Conservation (phyloP, 257 asterid genomes). For the Solanum tacnaense region DNA sequence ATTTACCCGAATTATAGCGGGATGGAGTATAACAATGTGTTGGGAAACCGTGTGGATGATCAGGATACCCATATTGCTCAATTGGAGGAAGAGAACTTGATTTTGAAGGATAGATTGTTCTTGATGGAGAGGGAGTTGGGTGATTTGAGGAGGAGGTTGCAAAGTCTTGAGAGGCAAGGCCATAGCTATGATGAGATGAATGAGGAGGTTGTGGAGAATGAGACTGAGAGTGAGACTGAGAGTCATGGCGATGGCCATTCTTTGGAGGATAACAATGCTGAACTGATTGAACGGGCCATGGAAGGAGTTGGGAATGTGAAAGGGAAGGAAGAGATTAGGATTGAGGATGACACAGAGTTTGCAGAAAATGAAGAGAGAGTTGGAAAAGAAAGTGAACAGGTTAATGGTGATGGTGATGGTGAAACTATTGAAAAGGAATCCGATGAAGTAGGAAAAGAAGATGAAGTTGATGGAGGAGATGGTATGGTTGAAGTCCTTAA, state of each 20-base stretch:
- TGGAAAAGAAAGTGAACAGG: neutral
- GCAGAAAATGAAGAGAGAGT: neutral
- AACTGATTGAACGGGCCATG: constrained; percentile 21
- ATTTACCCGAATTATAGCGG: constrained; percentile 43
- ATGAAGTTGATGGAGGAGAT: neutral
- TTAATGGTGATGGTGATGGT: neutral
- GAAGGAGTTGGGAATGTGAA: constrained; percentile 8
- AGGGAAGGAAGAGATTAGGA: constrained; percentile 7
- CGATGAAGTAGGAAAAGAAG: neutral
- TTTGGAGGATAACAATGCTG: constrained; percentile 40
- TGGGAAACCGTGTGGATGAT: constrained; percentile 79
- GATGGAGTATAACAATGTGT: constrained; percentile 40
- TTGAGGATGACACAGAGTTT: neutral
- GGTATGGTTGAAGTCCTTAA: neutral
- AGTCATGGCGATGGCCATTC: constrained; percentile 48
- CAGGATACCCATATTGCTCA: constrained; percentile 74
- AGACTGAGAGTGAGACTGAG: constrained; percentile 46
- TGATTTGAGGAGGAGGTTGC: constrained; percentile 65
- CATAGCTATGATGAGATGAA: constrained; percentile 25
- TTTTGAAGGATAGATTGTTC: constrained; percentile 72
- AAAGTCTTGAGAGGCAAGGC: constrained; percentile 40
- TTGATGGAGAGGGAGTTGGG: constrained; percentile 70
- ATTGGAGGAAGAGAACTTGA: constrained; percentile 64
- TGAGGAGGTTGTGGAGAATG: constrained; percentile 58
- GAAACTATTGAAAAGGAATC: neutral